Evolutionary conservation across 805 yeast species (phyloP), one percentile per base, ranked within the genome.

Genomic region (Candida maltosa): DNA sequence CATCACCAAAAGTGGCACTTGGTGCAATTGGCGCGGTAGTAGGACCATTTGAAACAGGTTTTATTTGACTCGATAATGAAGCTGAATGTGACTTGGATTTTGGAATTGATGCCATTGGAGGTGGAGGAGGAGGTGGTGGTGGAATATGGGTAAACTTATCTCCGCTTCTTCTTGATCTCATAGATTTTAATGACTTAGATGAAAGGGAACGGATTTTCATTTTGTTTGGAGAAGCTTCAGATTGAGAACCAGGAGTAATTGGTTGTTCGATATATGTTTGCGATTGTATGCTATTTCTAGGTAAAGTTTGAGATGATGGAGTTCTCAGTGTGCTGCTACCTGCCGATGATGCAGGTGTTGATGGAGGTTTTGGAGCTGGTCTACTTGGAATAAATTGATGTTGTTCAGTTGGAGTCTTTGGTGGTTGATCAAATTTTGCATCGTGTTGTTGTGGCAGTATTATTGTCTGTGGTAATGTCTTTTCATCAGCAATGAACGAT

Each of bases 321-420:
- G 18, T n/a, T 31, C 17, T 16, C 25, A 27, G 12, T 34, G 30
- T 4, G 31, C 4, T 33, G 33, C 23, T 38, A 25, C 3, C 32
- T 18, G 20, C 39, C 32, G 41, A 22, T 20, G 46, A 27, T 10
- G 32, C 30, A 16, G 41, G 29, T 10, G 46, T 37, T 16, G 60
- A 46, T 4, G 71, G 73, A 1, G 85, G 84, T 46, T 72, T 75
- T 21, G 86, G 86, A 0, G 86, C 83, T 0, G 86, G 85, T 42
- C 86, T 65, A 35, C 77, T 71, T 4, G 85, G 86, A 34, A 79
- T 78, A 42, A 72, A 79, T 47, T 70, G 78, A 18, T 46, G 51
- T 36, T 62, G 75, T 11, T 31, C 15, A 21, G 47, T 46, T 15
- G 60, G 62, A 6, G 64, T 37, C 47, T 55, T 46, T 16, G 57